Conservation (phyloP, 352 stramenopile genomes). For the Pythium coloratum region DNA sequence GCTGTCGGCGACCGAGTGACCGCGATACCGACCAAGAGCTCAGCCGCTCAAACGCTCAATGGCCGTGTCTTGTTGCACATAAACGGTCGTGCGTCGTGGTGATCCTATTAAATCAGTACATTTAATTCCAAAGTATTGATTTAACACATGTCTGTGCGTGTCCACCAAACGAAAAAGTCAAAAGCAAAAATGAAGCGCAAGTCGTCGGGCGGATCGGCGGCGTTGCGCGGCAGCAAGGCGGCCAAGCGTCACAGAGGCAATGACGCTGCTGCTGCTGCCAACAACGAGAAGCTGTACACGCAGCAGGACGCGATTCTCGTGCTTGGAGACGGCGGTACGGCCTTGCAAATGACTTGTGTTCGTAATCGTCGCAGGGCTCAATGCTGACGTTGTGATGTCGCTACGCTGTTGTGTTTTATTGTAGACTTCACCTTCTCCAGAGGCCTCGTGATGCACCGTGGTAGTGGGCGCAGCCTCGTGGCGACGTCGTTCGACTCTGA, state of each 20-base stretch:
- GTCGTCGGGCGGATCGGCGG: constrained; percentile 22
- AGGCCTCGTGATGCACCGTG: constrained; percentile 64
- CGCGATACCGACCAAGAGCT: background rate
- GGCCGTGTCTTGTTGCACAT: background rate
- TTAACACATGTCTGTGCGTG: background rate
- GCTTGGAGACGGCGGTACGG: constrained; percentile 69
- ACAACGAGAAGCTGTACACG: constrained; percentile 45
- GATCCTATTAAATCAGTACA: constrained; percentile 6
- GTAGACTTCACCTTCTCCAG: constrained; percentile 84
- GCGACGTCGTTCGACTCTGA: constrained; percentile 84
- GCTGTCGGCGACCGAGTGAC: background rate
- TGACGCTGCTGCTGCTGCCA: constrained; percentile 1
- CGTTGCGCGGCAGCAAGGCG: constrained; percentile 13
- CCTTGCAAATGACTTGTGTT: background rate
- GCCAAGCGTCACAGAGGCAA: constrained; percentile 34
- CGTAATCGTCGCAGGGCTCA: background rate
- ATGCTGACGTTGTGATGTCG: background rate
- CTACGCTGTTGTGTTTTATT: background rate
- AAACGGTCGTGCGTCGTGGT: background rate
- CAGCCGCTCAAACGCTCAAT: too few species aligned
- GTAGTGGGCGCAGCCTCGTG: constrained; percentile 51
- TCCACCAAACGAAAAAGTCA: constrained; percentile 10
- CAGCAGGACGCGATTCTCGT: constrained; percentile 63
- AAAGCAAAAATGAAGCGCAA: constrained; percentile 39
- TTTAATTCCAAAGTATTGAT: background rate